Percentiles rank a stretch among this genome's conserved stretches.
These are phyloP conservation scores for Metschnikowia noctiluminum DNA, from an alignment of 805 yeast genomes.

Conservation along the genomic window DNA sequence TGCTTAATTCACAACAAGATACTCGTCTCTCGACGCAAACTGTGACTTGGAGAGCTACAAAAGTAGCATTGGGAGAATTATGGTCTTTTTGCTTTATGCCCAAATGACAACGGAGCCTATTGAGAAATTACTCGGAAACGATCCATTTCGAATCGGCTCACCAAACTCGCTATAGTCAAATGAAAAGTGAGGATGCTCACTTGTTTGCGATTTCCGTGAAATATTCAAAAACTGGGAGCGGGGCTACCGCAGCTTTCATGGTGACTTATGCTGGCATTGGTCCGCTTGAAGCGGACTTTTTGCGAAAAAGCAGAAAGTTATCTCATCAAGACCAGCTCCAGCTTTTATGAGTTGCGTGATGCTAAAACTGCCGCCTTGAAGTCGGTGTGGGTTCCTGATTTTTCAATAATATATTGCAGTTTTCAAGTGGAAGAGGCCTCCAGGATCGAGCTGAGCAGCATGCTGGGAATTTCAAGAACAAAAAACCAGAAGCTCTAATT, in stretches of 20 bases:
- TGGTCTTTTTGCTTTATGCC: background rate
- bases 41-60: background rate
- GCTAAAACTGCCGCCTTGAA: background rate
- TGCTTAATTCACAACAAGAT: background rate
- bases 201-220: background rate
- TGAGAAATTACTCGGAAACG: background rate
- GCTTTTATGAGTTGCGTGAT: background rate
- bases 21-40: background rate
- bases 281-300: background rate
- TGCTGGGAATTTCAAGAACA: background rate
- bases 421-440: background rate
- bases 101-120: background rate
- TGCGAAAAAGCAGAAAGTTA: background rate
- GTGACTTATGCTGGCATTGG: background rate
- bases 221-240: background rate
- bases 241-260: background rate
- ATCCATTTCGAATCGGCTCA: constrained; percentile 1
- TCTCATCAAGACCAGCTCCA: background rate
- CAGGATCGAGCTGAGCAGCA: background rate
- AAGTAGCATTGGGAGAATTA: background rate
- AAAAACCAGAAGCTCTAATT: background rate
- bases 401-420: background rate
- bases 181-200: background rate
- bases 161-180: background rate
- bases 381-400: background rate